phyloP scores from a whole-genome alignment of 441 rosid species.

The Heliophila coronopifolia region DNA sequence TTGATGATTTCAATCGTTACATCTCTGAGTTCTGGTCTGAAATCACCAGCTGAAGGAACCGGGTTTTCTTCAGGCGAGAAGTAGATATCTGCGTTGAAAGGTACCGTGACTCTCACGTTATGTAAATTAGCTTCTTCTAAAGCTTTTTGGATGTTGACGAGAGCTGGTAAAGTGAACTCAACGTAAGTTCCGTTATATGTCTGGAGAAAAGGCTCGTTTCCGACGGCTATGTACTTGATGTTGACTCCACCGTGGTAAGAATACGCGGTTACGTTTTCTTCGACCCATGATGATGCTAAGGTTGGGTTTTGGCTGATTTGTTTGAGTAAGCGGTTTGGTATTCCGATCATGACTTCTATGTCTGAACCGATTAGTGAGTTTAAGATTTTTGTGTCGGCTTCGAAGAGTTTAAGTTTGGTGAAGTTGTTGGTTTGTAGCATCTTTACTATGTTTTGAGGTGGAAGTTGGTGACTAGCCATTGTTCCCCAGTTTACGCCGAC shows the following conservation, averaged over 20 bases:
- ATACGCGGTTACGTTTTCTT: constrained; percentile 44
- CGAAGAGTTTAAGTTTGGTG: constrained; percentile 47
- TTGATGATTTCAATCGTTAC: constrained; percentile 37
- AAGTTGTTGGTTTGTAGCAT: constrained; percentile 44
- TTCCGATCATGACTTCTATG: constrained; percentile 53
- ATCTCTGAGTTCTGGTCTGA: constrained; percentile 39
- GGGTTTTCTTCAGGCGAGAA: constrained; percentile 40
- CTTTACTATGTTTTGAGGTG: constrained; percentile 41
- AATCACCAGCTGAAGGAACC: constrained; percentile 52
- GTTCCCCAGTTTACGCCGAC: constrained; percentile 64
- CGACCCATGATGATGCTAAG: constrained; percentile 44
- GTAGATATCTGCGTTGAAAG: constrained; percentile 53
- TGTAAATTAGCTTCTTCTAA: constrained; percentile 34
- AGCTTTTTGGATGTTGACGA: constrained; percentile 44
- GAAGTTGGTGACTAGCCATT: constrained; percentile 44
- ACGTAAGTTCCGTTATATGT: constrained; percentile 42
- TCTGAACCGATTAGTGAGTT: constrained; percentile 39
- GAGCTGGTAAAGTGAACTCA: constrained; percentile 44
- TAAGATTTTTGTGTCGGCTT: constrained; percentile 44
- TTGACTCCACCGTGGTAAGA: constrained; percentile 45
- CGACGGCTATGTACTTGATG: constrained; percentile 59
- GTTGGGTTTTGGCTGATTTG: constrained; percentile 32
- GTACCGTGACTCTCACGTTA: constrained; percentile 40
- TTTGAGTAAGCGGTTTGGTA: constrained; percentile 47
- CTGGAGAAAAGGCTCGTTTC: constrained; percentile 58